phyloP scores from a whole-genome alignment of 208 protist genomes.

The Spongospora subterranea region DNA sequence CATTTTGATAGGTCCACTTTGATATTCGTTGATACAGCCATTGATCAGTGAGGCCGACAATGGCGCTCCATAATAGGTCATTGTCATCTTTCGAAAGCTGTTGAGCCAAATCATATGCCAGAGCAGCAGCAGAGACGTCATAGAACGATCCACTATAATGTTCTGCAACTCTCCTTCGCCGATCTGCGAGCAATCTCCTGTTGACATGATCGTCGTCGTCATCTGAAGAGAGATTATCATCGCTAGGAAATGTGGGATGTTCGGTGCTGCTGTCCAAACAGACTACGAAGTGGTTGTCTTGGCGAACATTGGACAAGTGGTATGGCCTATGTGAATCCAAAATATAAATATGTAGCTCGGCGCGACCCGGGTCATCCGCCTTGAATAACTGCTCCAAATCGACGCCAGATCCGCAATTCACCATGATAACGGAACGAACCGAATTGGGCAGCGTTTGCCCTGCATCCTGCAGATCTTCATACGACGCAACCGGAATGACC shows the following conservation, averaged over 20 bases:
- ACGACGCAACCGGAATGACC: not conserved
- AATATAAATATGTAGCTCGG: conserved; percentile 55
- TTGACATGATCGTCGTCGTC: conserved; percentile 11
- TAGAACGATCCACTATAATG: conserved; percentile 44
- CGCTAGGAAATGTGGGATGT: not conserved
- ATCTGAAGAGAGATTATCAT: conserved; percentile 18
- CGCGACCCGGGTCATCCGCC: not conserved
- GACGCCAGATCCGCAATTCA: conserved; percentile 57
- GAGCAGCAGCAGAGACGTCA: not conserved
- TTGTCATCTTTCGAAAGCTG: conserved; percentile 53
- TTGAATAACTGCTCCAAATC: not conserved
- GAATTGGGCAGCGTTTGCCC: not conserved
- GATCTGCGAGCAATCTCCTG: not conserved
- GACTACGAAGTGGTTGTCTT: not conserved
- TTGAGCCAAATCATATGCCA: conserved; percentile 48
- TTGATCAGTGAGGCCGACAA: conserved; percentile 61
- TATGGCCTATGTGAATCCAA: conserved; percentile 58
- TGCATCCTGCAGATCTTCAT: not conserved
- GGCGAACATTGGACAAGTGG: conserved; percentile 50
- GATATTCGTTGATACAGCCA: conserved; percentile 13
- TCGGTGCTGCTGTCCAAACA: conserved; percentile 24
- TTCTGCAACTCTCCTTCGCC: not conserved
- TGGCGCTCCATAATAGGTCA: conserved; percentile 53
- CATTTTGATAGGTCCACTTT: conserved; percentile 25
- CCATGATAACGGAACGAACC: conserved; percentile 28